phyloP scores from a whole-genome alignment of 352 stramenopile species.

The Phytophthora capsici region DNA sequence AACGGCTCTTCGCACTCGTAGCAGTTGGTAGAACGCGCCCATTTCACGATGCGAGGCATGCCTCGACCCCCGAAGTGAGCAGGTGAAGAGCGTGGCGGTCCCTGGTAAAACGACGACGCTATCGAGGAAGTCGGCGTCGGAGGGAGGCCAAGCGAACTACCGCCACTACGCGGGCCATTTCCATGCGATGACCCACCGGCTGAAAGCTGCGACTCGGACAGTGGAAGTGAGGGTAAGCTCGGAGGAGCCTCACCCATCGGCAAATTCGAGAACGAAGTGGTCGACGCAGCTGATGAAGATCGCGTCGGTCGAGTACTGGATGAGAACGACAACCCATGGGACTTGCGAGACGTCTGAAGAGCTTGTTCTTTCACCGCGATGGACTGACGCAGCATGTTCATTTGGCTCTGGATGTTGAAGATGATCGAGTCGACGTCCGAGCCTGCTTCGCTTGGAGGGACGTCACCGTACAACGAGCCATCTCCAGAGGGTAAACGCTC shows the following conservation, averaged over 20 bases:
- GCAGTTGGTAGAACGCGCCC: conserved; percentile 80
- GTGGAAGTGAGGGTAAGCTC: conserved; percentile 45
- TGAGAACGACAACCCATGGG: conserved; percentile 65
- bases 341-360: conserved; percentile 55
- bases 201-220: conserved; percentile 56
- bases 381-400: conserved; percentile 79
- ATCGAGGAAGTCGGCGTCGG: conserved; percentile 39
- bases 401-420: conserved; percentile 83
- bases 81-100: conserved; percentile 28
- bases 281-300: conserved; percentile 71
- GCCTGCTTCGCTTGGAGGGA: conserved; percentile 37
- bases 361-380: conserved; percentile 70
- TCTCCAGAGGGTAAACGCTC: conserved; percentile 32
- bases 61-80: conserved; percentile 40
- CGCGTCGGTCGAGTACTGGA: conserved; percentile 67
- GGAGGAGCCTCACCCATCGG: conserved; percentile 39
- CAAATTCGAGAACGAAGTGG: conserved; percentile 51
- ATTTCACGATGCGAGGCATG: conserved; percentile 78
- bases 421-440: conserved; percentile 77
- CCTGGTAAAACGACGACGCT: conserved; percentile 45
- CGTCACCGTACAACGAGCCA: conserved; percentile 39
- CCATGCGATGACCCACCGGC: conserved; percentile 38
- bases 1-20: conserved; percentile 87
- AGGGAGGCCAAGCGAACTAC: conserved; percentile 39
- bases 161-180: conserved; percentile 22